These are phyloP conservation scores for Rhizoctonia solani DNA, from an alignment of 1,284 basidiomycete genomes.

Conservation along the genomic window DNA sequence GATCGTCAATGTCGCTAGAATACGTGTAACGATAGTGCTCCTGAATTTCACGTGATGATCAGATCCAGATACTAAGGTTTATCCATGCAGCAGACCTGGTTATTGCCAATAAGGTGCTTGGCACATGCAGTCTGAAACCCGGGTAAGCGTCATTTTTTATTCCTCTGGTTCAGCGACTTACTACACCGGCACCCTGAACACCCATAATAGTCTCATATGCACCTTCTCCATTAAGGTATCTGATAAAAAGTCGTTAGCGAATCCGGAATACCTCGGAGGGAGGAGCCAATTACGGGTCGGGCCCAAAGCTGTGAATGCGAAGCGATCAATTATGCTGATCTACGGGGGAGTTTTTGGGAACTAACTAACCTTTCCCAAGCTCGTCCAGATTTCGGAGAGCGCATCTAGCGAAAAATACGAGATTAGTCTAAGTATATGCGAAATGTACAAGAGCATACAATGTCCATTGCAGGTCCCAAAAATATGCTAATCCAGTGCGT, in stretches of 20 bases:
- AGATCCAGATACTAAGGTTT: not conserved
- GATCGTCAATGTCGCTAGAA: constrained; percentile 38
- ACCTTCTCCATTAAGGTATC: constrained; percentile 29
- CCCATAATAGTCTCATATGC: constrained; percentile 33
- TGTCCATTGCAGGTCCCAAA: constrained; percentile 26
- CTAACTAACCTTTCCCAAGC: constrained; percentile 30
- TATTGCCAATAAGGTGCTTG: constrained; percentile 37
- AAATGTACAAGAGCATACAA: constrained; percentile 13
- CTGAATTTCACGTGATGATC: not conserved
- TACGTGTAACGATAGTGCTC: constrained; percentile 35
- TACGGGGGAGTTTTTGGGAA: not conserved
- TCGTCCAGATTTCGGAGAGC: constrained; percentile 26
- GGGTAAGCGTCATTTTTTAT: not conserved
- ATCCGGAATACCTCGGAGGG: not conserved
- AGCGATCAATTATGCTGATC: not conserved
- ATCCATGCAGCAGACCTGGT: constrained; percentile 20
- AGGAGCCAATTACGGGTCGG: constrained; percentile 9
- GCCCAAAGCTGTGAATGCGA: constrained; percentile 15
- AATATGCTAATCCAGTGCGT: not conserved
- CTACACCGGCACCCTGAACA: constrained; percentile 28
- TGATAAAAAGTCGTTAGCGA: not conserved
- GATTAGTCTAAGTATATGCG: too few species aligned
- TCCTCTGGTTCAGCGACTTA: not conserved
- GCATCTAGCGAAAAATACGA: constrained; percentile 14
- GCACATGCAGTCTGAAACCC: constrained; percentile 32